phyloP scores from a whole-genome alignment of 2,329 filamentous ascomycete genomes.

The Pyrenophora graminea region DNA sequence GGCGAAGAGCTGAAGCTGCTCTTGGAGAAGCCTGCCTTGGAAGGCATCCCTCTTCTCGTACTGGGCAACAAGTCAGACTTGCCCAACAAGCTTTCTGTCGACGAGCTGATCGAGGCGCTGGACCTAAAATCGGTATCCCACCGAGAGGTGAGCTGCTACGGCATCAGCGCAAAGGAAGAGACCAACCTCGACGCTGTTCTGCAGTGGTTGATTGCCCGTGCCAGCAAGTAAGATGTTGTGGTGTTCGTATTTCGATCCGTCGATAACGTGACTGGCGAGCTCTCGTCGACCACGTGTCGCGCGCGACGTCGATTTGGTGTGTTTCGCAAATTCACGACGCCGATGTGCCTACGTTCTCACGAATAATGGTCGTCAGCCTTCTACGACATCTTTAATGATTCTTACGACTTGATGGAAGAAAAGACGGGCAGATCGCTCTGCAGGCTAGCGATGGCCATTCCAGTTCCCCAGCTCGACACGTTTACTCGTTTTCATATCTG shows the following conservation, averaged over 20 bases:
- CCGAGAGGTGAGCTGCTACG: slow-evolving; percentile 97
- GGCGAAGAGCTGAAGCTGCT: slow-evolving; percentile 91
- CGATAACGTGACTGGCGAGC: slow-evolving; percentile 32
- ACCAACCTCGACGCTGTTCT: slow-evolving; percentile 97
- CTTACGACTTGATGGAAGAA: slow-evolving; percentile 58
- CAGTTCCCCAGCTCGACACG: slow-evolving; percentile 46
- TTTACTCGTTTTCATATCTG: slow-evolving; percentile 29
- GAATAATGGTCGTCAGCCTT: slow-evolving; percentile 46
- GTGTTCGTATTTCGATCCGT: slow-evolving; percentile 18
- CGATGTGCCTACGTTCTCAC: slow-evolving; percentile 44
- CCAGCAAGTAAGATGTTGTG: slow-evolving; percentile 53
- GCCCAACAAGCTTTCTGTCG: slow-evolving; percentile 85
- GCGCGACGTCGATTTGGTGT: slow-evolving; percentile 25
- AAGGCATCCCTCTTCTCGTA: slow-evolving; percentile 89
- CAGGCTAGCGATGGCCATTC: slow-evolving; percentile 55
- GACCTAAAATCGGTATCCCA: slow-evolving; percentile 86
- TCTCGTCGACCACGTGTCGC: slow-evolving; percentile 27
- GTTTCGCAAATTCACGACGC: slow-evolving; percentile 37
- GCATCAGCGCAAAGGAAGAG: slow-evolving; percentile 97
- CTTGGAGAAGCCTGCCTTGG: slow-evolving; percentile 79
- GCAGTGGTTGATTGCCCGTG: slow-evolving; percentile 92
- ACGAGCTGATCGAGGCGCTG: slow-evolving; percentile 92
- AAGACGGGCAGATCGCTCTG: slow-evolving; percentile 52
- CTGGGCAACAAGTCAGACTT: slow-evolving; percentile 98
- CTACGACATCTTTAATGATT: slow-evolving; percentile 55